Conservation (phyloP, 768 basidiomycete genomes). For the Podaxis mareebaensis region DNA sequence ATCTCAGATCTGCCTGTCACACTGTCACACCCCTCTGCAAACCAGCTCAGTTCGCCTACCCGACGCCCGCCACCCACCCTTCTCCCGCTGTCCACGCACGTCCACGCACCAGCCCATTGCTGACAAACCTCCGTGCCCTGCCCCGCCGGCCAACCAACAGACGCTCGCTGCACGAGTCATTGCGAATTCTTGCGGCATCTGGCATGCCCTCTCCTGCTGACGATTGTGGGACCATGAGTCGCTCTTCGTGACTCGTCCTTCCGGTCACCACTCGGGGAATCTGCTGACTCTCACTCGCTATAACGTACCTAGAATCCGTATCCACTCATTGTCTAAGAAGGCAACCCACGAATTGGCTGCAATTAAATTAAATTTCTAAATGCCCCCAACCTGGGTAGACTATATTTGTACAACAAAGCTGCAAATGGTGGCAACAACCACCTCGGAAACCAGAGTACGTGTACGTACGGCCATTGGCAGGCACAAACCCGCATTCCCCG, state of each 20-base stretch:
- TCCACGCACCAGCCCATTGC: slow-evolving; percentile 4
- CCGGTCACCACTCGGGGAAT: not conserved
- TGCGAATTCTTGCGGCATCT: slow-evolving; percentile 4
- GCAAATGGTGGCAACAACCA: not conserved
- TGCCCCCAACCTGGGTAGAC: slow-evolving; percentile 4
- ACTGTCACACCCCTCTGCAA: slow-evolving; percentile 1
- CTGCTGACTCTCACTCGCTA: not conserved
- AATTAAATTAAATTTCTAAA: not conserved
- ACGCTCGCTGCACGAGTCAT: slow-evolving; percentile 4
- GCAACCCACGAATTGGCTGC: too few relatives aligned
- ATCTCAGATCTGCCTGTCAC: slow-evolving; percentile 20
- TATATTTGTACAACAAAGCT: slow-evolving; percentile 3
- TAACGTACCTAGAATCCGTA: not conserved
- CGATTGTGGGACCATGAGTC: not conserved
- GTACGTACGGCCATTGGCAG: slow-evolving; percentile 6
- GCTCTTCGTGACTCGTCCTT: not conserved
- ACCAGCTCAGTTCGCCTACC: slow-evolving; percentile 16
- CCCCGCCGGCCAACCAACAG: not conserved
- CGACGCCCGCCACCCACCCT: slow-evolving; percentile 16
- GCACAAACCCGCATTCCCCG: slow-evolving; percentile 3
- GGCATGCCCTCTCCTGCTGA: not conserved
- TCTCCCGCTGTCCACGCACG: slow-evolving; percentile 16
- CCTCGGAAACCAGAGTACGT: slow-evolving; percentile 12
- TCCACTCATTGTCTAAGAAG: not conserved
- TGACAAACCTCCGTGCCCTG: not conserved